phyloP scores from a whole-genome alignment of 148 eudicot species.

The Selenicereus undatus region DNA sequence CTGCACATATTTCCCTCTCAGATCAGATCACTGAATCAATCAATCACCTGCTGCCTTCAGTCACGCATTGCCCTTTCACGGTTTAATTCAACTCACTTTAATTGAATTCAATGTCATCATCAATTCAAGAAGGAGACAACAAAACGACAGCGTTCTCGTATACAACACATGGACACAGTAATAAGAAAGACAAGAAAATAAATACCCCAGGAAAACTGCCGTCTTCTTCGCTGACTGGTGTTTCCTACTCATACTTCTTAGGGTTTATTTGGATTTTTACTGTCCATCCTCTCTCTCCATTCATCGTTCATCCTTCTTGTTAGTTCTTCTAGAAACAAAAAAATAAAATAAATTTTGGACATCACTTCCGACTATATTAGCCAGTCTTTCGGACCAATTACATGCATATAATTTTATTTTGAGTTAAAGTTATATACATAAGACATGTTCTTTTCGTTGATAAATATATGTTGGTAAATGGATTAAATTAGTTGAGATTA shows the following conservation, averaged over 20 bases:
- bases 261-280: neutral
- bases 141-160: constrained; percentile 24
- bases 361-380: no score
- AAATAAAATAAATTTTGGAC: no score
- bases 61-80: neutral
- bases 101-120: no score
- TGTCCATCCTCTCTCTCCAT: neutral
- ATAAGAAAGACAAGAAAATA: neutral
- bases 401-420: no score
- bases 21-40: neutral
- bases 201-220: neutral
- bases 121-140: constrained; percentile 6
- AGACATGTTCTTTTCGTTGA: no score
- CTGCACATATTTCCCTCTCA: neutral
- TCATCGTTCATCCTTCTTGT: neutral
- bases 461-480: no score
- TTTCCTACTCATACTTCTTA: neutral
- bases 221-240: constrained; percentile 20
- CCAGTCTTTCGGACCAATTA: no score
- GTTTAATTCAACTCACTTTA: no score
- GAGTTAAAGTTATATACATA: no score
- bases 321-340: no score
- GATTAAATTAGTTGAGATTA: no score
- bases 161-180: neutral
- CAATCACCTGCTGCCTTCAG: neutral